A percentile compares a stretch with the other conserved stretches of the same genome.
These are phyloP conservation scores for Ceratocystiopsis minuta DNA, from an alignment of 2,329 filamentous ascomycete species.

Conservation along the genomic window DNA sequence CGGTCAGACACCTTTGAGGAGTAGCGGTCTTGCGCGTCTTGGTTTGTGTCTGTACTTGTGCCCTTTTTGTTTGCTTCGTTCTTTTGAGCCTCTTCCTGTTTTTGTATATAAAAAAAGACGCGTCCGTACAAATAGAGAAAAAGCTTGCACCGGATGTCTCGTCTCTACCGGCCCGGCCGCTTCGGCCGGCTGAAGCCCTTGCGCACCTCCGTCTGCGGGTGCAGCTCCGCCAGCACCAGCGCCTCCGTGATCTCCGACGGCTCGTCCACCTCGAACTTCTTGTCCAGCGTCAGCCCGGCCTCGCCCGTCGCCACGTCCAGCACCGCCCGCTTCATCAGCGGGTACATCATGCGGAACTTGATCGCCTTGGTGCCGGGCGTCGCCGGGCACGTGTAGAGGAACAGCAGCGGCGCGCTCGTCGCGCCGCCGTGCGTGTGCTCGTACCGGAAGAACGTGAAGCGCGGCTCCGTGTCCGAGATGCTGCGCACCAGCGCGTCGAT, in stretches of 20 bases:
- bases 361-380: conserved; percentile 47
- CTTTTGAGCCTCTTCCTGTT: background rate
- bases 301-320: conserved; percentile 47
- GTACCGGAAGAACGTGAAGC: conserved; percentile 64
- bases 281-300: conserved; percentile 47
- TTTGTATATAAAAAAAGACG: background rate
- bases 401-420: conserved; percentile 44
- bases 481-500: conserved; percentile 37
- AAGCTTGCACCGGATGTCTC: background rate
- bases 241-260: conserved; percentile 54
- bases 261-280: conserved; percentile 51
- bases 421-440: conserved; percentile 34
- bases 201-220: conserved; percentile 46
- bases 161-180: conserved; percentile 46
- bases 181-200: conserved; percentile 61
- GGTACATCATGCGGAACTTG: conserved; percentile 75
- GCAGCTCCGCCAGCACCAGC: conserved; percentile 46
- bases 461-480: conserved; percentile 51
- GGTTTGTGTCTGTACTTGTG: background rate
- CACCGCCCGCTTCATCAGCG: conserved; percentile 49
- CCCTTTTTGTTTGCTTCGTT: background rate
- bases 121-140: background rate
- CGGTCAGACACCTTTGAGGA: conserved; percentile 51
- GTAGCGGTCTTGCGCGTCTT: conserved; percentile 15
- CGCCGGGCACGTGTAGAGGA: conserved; percentile 67